Base-by-base conservation (phyloP, 1,139 yeast genomes). In the Geotrichum cucujoidarum region DNA sequence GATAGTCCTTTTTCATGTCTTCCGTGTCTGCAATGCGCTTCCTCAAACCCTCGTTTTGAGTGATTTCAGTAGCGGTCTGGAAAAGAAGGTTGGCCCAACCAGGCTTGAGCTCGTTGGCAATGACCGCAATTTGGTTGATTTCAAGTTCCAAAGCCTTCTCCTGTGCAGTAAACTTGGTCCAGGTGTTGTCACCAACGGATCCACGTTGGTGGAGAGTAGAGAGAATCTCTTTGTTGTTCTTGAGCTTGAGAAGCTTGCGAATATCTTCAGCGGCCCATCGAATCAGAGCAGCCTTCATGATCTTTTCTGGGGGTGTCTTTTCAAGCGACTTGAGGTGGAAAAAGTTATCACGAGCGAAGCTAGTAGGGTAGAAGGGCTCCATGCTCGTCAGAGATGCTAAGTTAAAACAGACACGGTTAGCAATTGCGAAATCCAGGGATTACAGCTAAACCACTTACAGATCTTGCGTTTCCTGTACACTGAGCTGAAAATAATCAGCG, bases 21-120 rank as follows among this genome's bases (percentile, higher is more conserved):
- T 76, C 80, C 59, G 85, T 75, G n/a, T 88, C 77, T 33, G 68
- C 67, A 50, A 88, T 71, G 61, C 97, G 80, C 70, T 94, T 78
- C 68, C 94, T 78, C 49, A 92, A 73, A 0, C 96, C 96, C 66
- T 86, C 95, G 63, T 90, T 90, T 67, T 88, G 86, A 56, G 95
- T 87, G 43, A 92, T 82, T 62, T 92, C 97, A 60, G 84, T 92
- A 31, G 92, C 86, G 17, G 84, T 78, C 11, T 84, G 83, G 63
- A 89, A 84, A 60, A 88, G 78, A 46, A 76, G 70, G 56, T 78
- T 83, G 6, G 83, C 78, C 96, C 97, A 90, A 24, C 88, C 94
- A 45, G 80, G 77, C 62, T 86, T 86, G 57, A 77, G 71, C 16
- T 68, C 57, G 61, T 87, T 89, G 43, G 95, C 87, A 66, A 88